Evolutionary conservation across 1,284 basidiomycete species (phyloP).

Genomic region (Sanghuangporus weigelae): DNA sequence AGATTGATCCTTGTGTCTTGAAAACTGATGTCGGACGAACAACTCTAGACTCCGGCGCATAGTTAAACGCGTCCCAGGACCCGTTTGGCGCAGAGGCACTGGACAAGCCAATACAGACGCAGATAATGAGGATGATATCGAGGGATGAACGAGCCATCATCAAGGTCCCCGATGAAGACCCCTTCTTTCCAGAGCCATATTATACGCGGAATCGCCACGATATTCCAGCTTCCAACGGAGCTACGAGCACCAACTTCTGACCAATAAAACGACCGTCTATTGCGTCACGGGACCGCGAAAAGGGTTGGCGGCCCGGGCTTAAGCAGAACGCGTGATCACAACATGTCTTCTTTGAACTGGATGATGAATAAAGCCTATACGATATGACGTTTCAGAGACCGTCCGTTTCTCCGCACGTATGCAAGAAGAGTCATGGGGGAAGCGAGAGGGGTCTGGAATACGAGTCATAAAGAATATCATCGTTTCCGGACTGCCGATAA

Average conservation of each 20-base stretch:
- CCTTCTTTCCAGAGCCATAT: background rate
- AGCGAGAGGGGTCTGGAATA: background rate
- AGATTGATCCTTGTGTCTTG: conserved; percentile 29
- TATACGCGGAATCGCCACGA: background rate
- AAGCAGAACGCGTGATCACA: background rate
- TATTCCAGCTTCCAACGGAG: background rate
- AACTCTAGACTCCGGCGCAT: conserved; percentile 35
- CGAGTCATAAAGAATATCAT: too few species aligned
- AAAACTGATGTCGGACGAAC: conserved; percentile 36
- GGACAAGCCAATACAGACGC: background rate
- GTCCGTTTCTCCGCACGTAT: background rate
- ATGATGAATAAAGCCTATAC: background rate
- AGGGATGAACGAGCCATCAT: background rate
- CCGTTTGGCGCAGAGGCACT: conserved; percentile 32
- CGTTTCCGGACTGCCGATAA: too few species aligned
- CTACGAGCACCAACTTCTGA: background rate
- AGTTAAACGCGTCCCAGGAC: conserved; percentile 43
- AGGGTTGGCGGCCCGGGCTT: background rate
- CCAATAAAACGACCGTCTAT: background rate
- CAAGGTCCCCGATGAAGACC: background rate
- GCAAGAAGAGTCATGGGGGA: background rate
- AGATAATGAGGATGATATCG: background rate
- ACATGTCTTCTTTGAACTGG: background rate
- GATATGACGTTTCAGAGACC: background rate
- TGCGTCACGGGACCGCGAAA: conserved; percentile 5